Conservation (phyloP, 2,329 filamentous ascomycete species). For the Myriosclerotinia scirpicola region DNA sequence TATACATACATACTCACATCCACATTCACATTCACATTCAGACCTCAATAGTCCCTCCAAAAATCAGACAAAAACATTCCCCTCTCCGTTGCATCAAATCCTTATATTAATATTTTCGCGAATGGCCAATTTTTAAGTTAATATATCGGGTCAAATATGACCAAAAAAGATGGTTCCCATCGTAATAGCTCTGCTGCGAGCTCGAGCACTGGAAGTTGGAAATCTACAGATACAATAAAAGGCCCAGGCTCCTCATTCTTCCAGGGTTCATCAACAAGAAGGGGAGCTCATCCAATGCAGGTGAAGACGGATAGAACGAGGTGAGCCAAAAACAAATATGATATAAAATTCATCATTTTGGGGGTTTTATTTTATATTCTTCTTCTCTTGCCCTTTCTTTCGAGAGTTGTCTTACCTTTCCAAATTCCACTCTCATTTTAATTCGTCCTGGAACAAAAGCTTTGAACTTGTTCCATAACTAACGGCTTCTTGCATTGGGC, state of each 20-base stretch:
- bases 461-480: slow-evolving; percentile 39
- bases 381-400: slow-evolving; percentile 19
- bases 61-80: slow-evolving; percentile 1
- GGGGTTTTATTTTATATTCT: slow-evolving; percentile 34
- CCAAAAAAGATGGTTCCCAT: slow-evolving; percentile 61
- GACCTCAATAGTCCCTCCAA: slow-evolving; percentile 14
- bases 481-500: slow-evolving; percentile 40
- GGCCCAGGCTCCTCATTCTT: slow-evolving; percentile 39
- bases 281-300: slow-evolving; percentile 44
- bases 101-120: slow-evolving; percentile 10
- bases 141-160: slow-evolving; percentile 52
- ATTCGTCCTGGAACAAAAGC: slow-evolving; percentile 28
- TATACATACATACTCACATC: too few species aligned
- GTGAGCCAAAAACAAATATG: slow-evolving; percentile 31
- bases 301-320: slow-evolving; percentile 56
- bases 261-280: slow-evolving; percentile 34
- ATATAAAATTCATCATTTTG: slow-evolving; percentile 1
- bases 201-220: slow-evolving; percentile 65
- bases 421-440: slow-evolving; percentile 3
- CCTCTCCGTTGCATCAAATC: slow-evolving; percentile 6
- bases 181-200: slow-evolving; percentile 64
- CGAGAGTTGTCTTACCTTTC: slow-evolving; percentile 12
- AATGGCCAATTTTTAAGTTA: slow-evolving; percentile 37
- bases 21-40: not conserved
- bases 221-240: slow-evolving; percentile 64